Conservation (phyloP, 495 filamentous ascomycete genomes). For the Neurospora terricola region DNA sequence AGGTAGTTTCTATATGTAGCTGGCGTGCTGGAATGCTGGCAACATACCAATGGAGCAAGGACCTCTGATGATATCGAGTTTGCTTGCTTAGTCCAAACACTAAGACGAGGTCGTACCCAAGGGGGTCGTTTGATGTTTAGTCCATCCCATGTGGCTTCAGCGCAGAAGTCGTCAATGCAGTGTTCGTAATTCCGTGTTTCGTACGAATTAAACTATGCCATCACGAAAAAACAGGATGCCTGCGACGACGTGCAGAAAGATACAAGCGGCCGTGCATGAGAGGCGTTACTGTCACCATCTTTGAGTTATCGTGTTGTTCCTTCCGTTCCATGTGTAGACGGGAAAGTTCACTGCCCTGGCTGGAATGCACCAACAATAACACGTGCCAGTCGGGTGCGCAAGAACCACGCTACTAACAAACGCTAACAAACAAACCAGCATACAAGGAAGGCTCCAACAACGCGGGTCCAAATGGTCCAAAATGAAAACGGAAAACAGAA, state of each 20-base stretch:
- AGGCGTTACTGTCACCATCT: too few species aligned
- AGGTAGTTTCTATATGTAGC: background rate
- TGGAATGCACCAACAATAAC: background rate
- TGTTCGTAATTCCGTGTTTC: background rate
- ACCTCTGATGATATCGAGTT: background rate
- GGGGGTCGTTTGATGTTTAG: background rate
- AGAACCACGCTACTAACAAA: background rate
- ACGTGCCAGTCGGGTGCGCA: background rate
- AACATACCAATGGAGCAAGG: background rate
- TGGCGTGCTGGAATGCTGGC: background rate
- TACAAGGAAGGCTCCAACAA: too few species aligned
- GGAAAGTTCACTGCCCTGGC: too few species aligned
- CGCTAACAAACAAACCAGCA: background rate
- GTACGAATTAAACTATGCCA: background rate
- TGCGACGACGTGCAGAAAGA: background rate
- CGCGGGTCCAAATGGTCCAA: too few species aligned
- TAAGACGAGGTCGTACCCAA: background rate
- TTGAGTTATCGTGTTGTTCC: too few species aligned
- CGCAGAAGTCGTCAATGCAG: background rate
- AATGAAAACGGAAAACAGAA: background rate
- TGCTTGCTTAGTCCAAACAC: background rate
- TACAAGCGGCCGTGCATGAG: background rate
- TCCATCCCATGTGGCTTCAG: background rate
- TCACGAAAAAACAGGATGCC: background rate
- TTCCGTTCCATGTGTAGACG: too few species aligned